These are phyloP conservation scores for Colletotrichum simmondsii DNA, from an alignment of 2,329 filamentous ascomycete genomes.

Conservation along the genomic window DNA sequence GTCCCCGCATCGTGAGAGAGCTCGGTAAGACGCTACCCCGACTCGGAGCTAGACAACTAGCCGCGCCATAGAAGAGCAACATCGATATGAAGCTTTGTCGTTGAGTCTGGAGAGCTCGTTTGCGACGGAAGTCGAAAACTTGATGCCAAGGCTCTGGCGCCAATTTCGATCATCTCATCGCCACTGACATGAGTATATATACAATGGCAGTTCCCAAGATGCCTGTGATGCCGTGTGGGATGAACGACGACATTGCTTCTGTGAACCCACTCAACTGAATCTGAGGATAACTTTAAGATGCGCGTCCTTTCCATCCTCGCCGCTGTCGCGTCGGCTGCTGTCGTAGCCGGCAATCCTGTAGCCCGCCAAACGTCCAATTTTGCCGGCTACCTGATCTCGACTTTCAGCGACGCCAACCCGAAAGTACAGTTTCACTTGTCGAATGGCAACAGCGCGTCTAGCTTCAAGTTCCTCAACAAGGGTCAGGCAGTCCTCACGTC, in stretches of 20 bases:
- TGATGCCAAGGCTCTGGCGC: not conserved
- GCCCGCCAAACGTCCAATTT: slow-evolving; percentile 19
- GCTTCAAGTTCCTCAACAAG: slow-evolving; percentile 45
- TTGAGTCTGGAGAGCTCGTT: not conserved
- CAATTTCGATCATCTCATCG: not conserved
- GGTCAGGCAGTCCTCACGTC: slow-evolving; percentile 46
- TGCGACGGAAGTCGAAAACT: not conserved
- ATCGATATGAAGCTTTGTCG: not conserved
- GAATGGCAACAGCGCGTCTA: slow-evolving; percentile 43
- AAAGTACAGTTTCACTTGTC: slow-evolving; percentile 48
- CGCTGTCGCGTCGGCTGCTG: too few relatives aligned
- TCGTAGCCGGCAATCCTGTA: too few relatives aligned
- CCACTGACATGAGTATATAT: not conserved
- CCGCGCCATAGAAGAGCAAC: slow-evolving; percentile 21
- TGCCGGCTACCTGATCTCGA: slow-evolving; percentile 49
- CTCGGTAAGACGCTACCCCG: slow-evolving; percentile 25
- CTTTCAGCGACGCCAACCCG: slow-evolving; percentile 46
- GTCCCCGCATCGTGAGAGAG: slow-evolving; percentile 8
- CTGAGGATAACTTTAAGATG: too few relatives aligned
- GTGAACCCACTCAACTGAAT: too few relatives aligned
- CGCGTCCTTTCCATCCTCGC: too few relatives aligned
- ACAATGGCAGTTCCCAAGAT: not conserved
- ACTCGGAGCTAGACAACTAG: slow-evolving; percentile 4
- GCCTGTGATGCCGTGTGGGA: not conserved
- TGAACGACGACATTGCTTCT: not conserved